Conservation (phyloP, 2,329 filamentous ascomycete genomes). For the Beauveria medogensis region DNA sequence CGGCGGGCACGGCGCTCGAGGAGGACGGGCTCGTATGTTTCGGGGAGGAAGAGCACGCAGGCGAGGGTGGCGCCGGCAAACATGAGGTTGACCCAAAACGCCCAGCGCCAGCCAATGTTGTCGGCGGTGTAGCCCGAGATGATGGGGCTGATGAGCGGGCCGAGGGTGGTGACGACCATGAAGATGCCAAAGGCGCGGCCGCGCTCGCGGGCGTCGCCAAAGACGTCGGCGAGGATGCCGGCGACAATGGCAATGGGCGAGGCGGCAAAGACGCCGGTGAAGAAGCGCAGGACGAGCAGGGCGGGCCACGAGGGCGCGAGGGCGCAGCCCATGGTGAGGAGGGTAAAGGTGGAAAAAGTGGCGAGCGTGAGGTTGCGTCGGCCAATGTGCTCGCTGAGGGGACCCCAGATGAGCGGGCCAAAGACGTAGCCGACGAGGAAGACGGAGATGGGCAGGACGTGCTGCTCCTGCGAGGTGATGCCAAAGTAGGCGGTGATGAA, state of each 20-base stretch:
- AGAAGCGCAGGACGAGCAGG: slow-evolving; percentile 47
- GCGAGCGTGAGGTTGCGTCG: slow-evolving; percentile 37
- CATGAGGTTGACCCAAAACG: slow-evolving; percentile 63
- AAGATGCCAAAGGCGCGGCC: slow-evolving; percentile 56
- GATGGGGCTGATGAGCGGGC: slow-evolving; percentile 58
- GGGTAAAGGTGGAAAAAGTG: slow-evolving; percentile 39
- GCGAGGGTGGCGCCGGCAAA: slow-evolving; percentile 55
- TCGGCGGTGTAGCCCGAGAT: slow-evolving; percentile 53
- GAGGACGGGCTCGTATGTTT: slow-evolving; percentile 54
- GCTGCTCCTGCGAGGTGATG: slow-evolving; percentile 38
- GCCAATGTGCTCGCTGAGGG: slow-evolving; percentile 57
- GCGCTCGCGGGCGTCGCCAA: slow-evolving; percentile 39
- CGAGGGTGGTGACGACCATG: slow-evolving; percentile 58
- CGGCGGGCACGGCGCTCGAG: slow-evolving; percentile 47
- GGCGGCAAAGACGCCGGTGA: slow-evolving; percentile 46
- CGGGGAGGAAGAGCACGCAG: slow-evolving; percentile 54
- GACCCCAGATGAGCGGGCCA: slow-evolving; percentile 54
- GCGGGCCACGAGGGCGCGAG: slow-evolving; percentile 44
- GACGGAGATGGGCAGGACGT: slow-evolving; percentile 51
- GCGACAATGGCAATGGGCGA: slow-evolving; percentile 54
- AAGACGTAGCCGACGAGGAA: slow-evolving; percentile 58
- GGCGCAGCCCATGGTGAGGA: slow-evolving; percentile 49
- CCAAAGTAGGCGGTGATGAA: slow-evolving; percentile 50
- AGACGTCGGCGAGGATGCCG: slow-evolving; percentile 60
- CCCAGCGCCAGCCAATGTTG: slow-evolving; percentile 59